Evolutionary conservation across 2,329 filamentous ascomycete genomes (phyloP).

Genomic region (Xylariaceae sp.): DNA sequence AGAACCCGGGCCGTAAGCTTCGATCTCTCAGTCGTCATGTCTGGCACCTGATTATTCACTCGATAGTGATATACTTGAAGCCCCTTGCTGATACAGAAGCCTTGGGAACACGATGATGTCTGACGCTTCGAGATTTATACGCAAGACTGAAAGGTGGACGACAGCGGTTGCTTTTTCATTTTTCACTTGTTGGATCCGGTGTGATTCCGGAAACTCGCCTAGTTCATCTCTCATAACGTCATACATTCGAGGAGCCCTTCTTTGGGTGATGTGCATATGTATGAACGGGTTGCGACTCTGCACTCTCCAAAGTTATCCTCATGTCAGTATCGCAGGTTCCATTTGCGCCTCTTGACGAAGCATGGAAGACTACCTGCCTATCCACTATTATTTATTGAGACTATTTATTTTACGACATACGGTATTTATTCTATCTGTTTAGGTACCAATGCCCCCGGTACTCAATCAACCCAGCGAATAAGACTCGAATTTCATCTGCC

Average conservation of each 20-base stretch:
- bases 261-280: not conserved
- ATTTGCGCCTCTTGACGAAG: no score
- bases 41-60: not conserved
- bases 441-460: no score
- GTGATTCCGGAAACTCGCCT: not conserved
- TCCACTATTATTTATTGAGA: no score
- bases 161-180: not conserved
- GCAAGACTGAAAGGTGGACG: not conserved
- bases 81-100: not conserved
- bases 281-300: not conserved
- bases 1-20: conserved; percentile 26
- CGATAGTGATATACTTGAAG: not conserved
- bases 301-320: no score
- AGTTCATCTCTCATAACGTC: not conserved
- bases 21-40: conserved; percentile 27
- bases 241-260: not conserved
- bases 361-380: no score
- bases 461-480: no score
- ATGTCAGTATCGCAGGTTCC: no score
- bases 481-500: no score
- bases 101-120: not conserved
- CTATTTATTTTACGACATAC: no score
- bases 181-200: not conserved
- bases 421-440: no score
- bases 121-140: not conserved